A percentile compares a stretch with the other conserved stretches of the same genome.
These are phyloP conservation scores for Symbiotaphrina buchneri DNA, from an alignment of 495 filamentous ascomycete species.

Conservation along the genomic window DNA sequence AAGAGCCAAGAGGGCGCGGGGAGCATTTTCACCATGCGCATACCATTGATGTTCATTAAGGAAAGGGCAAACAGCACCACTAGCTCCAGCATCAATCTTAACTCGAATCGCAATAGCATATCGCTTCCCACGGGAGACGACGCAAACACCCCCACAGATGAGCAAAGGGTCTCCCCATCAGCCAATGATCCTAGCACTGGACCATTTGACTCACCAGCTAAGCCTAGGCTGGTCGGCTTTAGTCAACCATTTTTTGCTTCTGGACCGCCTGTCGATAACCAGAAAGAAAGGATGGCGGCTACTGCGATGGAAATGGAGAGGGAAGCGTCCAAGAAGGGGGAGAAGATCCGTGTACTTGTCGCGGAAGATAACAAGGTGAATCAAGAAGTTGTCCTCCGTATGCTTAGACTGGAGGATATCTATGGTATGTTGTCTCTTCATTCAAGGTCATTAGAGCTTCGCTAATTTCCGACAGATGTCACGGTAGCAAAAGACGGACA, in stretches of 20 bases:
- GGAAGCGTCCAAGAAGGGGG: conserved; percentile 20
- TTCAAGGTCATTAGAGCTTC: background rate
- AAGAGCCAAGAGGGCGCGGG: conserved; percentile 53
- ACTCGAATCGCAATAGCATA: conserved; percentile 10
- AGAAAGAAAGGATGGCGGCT: conserved; percentile 17
- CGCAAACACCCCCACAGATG: no score
- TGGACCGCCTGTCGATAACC: conserved; percentile 16
- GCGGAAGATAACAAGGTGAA: conserved; percentile 94
- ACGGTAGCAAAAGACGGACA: conserved; percentile 72
- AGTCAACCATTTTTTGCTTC: conserved; percentile 73
- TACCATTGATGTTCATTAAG: conserved; percentile 59
- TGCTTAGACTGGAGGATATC: conserved; percentile 47
- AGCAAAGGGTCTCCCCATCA: no score
- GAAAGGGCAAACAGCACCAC: conserved; percentile 33
- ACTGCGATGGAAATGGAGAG: conserved; percentile 25
- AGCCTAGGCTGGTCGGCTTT: conserved; percentile 62
- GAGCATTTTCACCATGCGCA: conserved; percentile 60
- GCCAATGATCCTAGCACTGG: no score
- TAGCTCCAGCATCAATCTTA: conserved; percentile 11
- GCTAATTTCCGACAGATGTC: conserved; percentile 28
- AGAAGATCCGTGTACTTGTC: conserved; percentile 63
- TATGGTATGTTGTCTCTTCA: conserved; percentile 19
- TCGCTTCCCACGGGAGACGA: conserved; percentile 4
- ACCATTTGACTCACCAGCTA: conserved; percentile 22
- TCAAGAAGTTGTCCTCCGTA: conserved; percentile 70